Base-by-base conservation (phyloP, 495 filamentous ascomycete species). In the Aspergillus diversus region DNA sequence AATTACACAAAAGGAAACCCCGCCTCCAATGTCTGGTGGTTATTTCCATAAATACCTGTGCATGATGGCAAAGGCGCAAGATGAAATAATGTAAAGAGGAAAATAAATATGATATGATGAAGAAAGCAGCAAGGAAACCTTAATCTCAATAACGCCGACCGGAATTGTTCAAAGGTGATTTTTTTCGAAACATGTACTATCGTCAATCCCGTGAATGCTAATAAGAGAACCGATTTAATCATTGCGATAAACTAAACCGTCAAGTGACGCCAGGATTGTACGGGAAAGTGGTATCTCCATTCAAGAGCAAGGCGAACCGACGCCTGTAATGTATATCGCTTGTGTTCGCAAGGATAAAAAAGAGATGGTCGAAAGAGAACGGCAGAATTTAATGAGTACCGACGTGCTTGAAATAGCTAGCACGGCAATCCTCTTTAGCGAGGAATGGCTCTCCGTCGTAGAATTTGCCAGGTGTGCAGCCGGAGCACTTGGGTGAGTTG, bases 341-440 rank as follows among this genome's bases (percentile, higher is more conserved):
- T 17, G n/a, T 50, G 11, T 21, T 50, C 21, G 21, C 21, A 27
- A 27, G 21, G 21, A 27, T 27, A 27, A 27, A 27, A 27, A 27
- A 27, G 21, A 27, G 21, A 27, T 27, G 21, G 21, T 31, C 27
- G 15, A 27, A 12, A 27, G 11, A 50, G 47, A 27, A 50, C 16
- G 16, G 21, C 11, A 50, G n/a, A 16, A 34, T 63, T 79, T 71
- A 97, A 73, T 87, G 86, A 81, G 89, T 92, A 54, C 93, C 92
- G 32, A 89, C 92, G 73, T 89, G 92, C 77, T 97, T 93, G 81
- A 99, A 99, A 88, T 96, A 99, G 73, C 91, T 92, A 33, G 93
- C 92, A 57, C 96, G 83, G 78, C 96, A 99, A 76, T 99, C 96
- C 71, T 99, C 96, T 73, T 89, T 89, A 65, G 91, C 83, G 31